Conservation (phyloP, 2,329 filamentous ascomycete species). For the Neopestalotiopsis sp. region DNA sequence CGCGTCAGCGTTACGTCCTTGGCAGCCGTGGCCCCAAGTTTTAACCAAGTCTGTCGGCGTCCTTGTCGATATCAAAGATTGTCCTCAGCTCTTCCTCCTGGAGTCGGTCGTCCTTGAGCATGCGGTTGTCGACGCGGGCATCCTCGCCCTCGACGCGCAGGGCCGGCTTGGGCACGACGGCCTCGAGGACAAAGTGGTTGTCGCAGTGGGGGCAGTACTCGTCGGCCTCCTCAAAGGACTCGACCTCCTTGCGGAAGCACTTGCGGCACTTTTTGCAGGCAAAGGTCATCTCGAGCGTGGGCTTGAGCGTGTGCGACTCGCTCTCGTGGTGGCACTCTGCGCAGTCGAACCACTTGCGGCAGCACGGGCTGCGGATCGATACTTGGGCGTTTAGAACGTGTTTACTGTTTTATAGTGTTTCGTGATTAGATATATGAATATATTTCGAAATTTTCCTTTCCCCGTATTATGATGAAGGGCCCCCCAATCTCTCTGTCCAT, state of each 20-base stretch:
- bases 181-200: constrained; percentile 96
- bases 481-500: no score
- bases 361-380: constrained; percentile 93
- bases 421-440: not conserved
- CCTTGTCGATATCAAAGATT: constrained; percentile 78
- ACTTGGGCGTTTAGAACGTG: constrained; percentile 98
- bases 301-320: constrained; percentile 76
- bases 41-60: constrained; percentile 78
- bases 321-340: constrained; percentile 89
- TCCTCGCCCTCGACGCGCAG: constrained; percentile 92
- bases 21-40: constrained; percentile 28
- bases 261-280: constrained; percentile 99
- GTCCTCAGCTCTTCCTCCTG: constrained; percentile 63
- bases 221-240: constrained; percentile 94
- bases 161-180: constrained; percentile 80
- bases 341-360: constrained; percentile 99
- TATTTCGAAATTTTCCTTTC: not conserved
- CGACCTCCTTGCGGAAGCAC: constrained; percentile 91
- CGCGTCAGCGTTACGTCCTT: not conserved
- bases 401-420: constrained; percentile 67
- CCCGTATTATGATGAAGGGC: not conserved
- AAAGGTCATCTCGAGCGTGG: constrained; percentile 88
- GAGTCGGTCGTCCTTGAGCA: constrained; percentile 90
- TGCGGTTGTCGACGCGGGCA: constrained; percentile 81
- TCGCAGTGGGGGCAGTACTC: constrained; percentile 99